These are phyloP conservation scores for Diaporthe sp. DNA, from an alignment of 2,329 filamentous ascomycete genomes.

Conservation along the genomic window DNA sequence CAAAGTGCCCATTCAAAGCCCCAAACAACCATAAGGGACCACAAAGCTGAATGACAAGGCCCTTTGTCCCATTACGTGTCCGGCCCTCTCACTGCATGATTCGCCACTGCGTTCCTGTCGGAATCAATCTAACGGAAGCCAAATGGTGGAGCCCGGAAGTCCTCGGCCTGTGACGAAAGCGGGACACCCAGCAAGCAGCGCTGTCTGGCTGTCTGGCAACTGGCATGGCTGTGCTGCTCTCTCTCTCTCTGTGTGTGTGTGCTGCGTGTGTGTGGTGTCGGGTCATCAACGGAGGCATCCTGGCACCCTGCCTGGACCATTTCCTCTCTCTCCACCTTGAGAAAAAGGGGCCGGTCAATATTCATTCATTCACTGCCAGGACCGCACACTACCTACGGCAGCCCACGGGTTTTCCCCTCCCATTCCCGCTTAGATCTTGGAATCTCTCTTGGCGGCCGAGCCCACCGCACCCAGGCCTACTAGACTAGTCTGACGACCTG, in stretches of 20 bases:
- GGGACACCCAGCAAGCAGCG: conserved; percentile 11
- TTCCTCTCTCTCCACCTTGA: conserved; percentile 11
- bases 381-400: conserved; percentile 1
- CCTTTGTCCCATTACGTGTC: conserved; percentile 25
- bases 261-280: not conserved
- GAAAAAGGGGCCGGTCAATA: conserved; percentile 35
- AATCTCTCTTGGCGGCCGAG: conserved; percentile 25
- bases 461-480: conserved; percentile 31
- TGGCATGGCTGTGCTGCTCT: not conserved
- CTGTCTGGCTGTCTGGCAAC: not conserved
- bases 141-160: conserved; percentile 22
- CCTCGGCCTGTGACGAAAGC: conserved; percentile 30
- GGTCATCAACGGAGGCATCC: conserved; percentile 21
- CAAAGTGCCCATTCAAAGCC: conserved; percentile 22
- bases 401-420: conserved; percentile 22
- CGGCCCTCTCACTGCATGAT: conserved; percentile 25
- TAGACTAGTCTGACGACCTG: not conserved
- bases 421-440: conserved; percentile 18
- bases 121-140: conserved; percentile 29
- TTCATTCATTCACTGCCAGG: conserved; percentile 19
- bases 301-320: not conserved
- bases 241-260: not conserved
- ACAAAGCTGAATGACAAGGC: conserved; percentile 30
- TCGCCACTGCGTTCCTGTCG: conserved; percentile 13
- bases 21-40: not conserved